Base-by-base conservation (phyloP, 768 basidiomycete species). In the Suillus fuscotomentosus region DNA sequence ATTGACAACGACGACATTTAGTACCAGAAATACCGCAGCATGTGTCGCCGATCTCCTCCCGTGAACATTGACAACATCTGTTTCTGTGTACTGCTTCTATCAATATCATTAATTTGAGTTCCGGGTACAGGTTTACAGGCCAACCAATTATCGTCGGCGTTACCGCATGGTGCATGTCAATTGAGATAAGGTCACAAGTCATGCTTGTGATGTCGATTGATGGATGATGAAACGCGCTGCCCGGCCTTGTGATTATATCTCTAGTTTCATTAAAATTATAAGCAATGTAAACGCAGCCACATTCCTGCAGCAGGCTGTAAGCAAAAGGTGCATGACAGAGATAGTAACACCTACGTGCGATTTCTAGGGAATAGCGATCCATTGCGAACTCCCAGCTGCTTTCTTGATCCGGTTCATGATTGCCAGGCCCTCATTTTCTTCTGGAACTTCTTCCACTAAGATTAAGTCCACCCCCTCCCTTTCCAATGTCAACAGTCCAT, bases 381-480 rank as follows among this genome's bases (percentile, higher is more conserved):
- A 80, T 43, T 66, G 65, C 11, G 68, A 70, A 57, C 89, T 85
- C 5, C 89, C 86, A 8, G 95, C 95, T 2, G 97, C 96, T 73
- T 98, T 98, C 66, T 85, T 84, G 31, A 95, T 87, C 20, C 97
- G 84, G 75, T 99, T 97, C 94, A 97, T 98, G 36, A 98, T 86
- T 7, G 97, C 97, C 36, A 97, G 77, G 0, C 97, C 97, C 70
- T 97, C 90, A 42, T 86, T 83, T 36, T 84, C 85, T 75, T 97
- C 94, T 45, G 81, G 77, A 10, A 96, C 82, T 66, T 90, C 94
- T 76, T 98, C 95, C 63, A 97, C 84, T 14, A 97, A 73, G 67
- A 99, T 97, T 60, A 88, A 70, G 70, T 94, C 88, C 3, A 94
- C 94, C 5, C 89, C 90, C 59, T 83, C 81, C 31, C 73, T 78